Conservation (phyloP, 2,329 filamentous ascomycete species). For the Alternaria tenuissima region DNA sequence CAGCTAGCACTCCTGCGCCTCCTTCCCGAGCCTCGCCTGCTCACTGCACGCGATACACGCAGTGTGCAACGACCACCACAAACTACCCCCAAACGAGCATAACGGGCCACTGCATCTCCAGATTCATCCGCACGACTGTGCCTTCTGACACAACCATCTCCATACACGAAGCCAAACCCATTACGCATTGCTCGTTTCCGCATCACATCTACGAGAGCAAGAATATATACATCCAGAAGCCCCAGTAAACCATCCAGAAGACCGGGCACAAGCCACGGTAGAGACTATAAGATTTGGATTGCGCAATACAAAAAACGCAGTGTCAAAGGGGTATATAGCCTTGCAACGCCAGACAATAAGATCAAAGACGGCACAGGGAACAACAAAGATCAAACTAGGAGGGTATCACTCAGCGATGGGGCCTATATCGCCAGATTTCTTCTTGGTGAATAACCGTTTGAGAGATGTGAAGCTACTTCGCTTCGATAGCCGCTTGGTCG, state of each 20-base stretch:
- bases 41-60: background rate
- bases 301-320: conserved; percentile 18
- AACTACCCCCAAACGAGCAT: conserved; percentile 2
- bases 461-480: conserved; percentile 47
- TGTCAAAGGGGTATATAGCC: conserved; percentile 45
- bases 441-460: conserved; percentile 48
- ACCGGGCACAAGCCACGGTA: background rate
- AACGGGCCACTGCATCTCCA: background rate
- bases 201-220: conserved; percentile 26
- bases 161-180: conserved; percentile 10
- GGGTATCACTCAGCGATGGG: conserved; percentile 44
- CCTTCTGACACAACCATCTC: background rate
- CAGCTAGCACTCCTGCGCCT: background rate
- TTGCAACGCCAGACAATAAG: conserved; percentile 36
- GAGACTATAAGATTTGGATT: conserved; percentile 12
- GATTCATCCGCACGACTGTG: background rate
- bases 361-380: conserved; percentile 28
- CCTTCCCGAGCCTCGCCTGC: background rate
- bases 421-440: conserved; percentile 42
- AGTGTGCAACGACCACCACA: background rate
- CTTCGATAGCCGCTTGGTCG: conserved; percentile 38
- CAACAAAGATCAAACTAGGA: conserved; percentile 9
- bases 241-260: conserved; percentile 8
- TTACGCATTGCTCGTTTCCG: conserved; percentile 29
- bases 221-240: conserved; percentile 25